Percentiles rank a stretch among this genome's conserved stretches.
Conservation (phyloP, 345 rosid species). For the Bruguiera parviflora region DNA sequence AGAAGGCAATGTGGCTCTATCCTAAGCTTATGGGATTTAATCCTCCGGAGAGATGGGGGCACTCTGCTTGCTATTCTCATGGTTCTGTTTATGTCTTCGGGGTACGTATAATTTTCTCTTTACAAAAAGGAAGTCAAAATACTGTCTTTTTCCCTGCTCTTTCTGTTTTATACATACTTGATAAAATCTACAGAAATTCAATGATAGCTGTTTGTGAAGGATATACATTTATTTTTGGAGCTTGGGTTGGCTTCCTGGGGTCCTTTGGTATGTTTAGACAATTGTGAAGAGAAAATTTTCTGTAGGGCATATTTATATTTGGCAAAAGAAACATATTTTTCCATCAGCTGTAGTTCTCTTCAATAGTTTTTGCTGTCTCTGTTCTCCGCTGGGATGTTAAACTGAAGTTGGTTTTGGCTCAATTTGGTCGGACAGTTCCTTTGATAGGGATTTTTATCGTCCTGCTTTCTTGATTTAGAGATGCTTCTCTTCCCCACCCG, state of each 20-base stretch:
- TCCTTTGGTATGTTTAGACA: neutral
- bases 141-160: neutral
- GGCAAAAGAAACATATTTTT: slow-evolving; percentile 24
- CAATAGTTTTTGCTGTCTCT: slow-evolving; percentile 16
- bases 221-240: too few relatives aligned
- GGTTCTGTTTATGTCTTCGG: slow-evolving; percentile 64
- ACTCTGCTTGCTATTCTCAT: slow-evolving; percentile 61
- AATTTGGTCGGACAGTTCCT: slow-evolving; percentile 20
- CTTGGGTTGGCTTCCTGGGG: neutral
- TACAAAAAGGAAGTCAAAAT: neutral
- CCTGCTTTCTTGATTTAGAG: slow-evolving; percentile 35
- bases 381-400: slow-evolving; percentile 11
- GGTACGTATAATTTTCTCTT: slow-evolving; percentile 34
- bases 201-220: too few relatives aligned
- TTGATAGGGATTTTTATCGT: slow-evolving; percentile 8
- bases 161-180: neutral
- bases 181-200: too few relatives aligned
- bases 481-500: neutral
- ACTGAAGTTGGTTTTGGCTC: slow-evolving; percentile 16
- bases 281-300: too few relatives aligned
- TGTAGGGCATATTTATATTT: slow-evolving; percentile 4
- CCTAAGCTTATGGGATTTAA: slow-evolving; percentile 53
- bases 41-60: slow-evolving; percentile 85
- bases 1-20: slow-evolving; percentile 68
- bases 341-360: slow-evolving; percentile 14